Evolutionary conservation across 257 asterid genomes (phyloP).

Genomic region (Solanum virginianum): DNA sequence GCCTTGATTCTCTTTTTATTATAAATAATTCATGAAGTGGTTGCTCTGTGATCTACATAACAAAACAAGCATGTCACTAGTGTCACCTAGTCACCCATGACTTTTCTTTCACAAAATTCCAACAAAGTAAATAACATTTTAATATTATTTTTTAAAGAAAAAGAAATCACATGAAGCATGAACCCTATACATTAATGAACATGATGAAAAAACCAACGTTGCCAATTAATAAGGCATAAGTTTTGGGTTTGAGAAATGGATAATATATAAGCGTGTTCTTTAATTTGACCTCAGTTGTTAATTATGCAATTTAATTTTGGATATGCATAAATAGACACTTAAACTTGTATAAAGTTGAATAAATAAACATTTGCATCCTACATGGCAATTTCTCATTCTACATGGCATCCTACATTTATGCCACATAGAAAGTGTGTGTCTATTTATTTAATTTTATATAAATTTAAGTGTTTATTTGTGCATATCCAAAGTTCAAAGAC

Average conservation of each 20-base stretch:
- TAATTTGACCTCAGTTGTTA: too few relatives aligned
- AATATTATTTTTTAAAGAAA: background rate
- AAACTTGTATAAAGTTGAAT: too few relatives aligned
- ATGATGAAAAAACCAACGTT: background rate
- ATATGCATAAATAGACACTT: too few relatives aligned
- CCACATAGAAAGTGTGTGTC: too few relatives aligned
- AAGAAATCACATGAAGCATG: background rate
- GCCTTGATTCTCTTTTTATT: background rate
- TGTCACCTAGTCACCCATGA: background rate
- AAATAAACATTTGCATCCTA: too few relatives aligned
- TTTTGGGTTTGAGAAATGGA: background rate
- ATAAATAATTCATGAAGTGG: background rate
- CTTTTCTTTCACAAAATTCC: background rate
- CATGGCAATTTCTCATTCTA: too few relatives aligned
- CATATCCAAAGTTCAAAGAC: too few relatives aligned
- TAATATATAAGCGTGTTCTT: too few relatives aligned
- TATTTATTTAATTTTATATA: too few relatives aligned
- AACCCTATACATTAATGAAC: background rate
- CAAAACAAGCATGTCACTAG: background rate
- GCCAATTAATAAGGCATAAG: background rate
- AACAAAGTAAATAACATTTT: background rate
- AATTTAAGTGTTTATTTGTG: too few relatives aligned
- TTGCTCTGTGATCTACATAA: background rate
- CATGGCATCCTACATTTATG: too few relatives aligned
- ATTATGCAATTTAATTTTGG: too few relatives aligned